Evolutionary conservation across 179 eudicot species (phyloP).

Genomic region (Spinacia oleracea): DNA sequence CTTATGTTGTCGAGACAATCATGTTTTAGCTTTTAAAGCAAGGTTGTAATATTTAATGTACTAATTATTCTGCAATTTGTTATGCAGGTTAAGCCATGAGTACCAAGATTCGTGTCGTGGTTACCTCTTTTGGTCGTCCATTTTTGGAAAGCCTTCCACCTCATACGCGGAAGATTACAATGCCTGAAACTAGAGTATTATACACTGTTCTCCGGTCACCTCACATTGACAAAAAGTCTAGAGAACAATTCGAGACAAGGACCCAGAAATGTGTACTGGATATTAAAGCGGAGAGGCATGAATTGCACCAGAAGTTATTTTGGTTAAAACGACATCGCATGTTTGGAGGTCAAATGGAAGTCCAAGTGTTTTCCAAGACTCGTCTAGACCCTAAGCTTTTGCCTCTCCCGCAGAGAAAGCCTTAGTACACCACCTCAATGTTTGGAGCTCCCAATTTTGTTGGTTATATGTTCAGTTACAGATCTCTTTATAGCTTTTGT

Average conservation of each 20-base stretch:
- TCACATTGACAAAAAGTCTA: slow-evolving; percentile 44
- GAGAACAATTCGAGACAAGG: slow-evolving; percentile 43
- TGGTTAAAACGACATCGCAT: slow-evolving; percentile 46
- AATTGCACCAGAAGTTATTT: slow-evolving; percentile 41
- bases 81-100: slow-evolving; percentile 33
- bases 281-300: slow-evolving; percentile 36
- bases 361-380: slow-evolving; percentile 40
- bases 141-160: slow-evolving; percentile 35
- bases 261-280: slow-evolving; percentile 35
- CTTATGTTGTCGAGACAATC: no score
- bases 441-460: not conserved
- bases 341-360: slow-evolving; percentile 37
- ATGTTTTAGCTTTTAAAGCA: not conserved
- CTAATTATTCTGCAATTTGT: not conserved
- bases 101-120: slow-evolving; percentile 34
- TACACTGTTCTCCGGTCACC: slow-evolving; percentile 43
- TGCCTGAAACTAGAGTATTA: slow-evolving; percentile 32
- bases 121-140: slow-evolving; percentile 30
- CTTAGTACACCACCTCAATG: slow-evolving; percentile 1
- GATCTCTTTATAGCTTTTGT: not conserved
- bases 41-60: not conserved
- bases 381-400: slow-evolving; percentile 35
- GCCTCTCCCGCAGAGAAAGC: slow-evolving; percentile 25
- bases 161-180: slow-evolving; percentile 29
- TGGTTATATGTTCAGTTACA: not conserved